phyloP scores from a whole-genome alignment of 208 protist species.

The Trypanosoma melophagium region DNA sequence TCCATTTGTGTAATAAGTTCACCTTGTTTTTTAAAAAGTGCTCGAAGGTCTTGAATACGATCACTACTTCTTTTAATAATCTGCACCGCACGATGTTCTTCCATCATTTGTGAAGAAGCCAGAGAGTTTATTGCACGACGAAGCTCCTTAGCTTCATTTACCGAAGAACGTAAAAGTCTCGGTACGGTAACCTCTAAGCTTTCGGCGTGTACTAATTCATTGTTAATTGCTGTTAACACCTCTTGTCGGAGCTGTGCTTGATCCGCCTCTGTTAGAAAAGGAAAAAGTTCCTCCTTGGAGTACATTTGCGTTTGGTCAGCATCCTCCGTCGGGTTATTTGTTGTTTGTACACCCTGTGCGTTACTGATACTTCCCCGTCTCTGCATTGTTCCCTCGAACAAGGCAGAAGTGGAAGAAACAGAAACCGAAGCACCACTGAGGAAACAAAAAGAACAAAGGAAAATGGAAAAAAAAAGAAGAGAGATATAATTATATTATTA shows the following conservation, averaged over 20 bases:
- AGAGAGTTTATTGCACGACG: conserved; percentile 77
- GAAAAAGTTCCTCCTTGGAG: conserved; percentile 63
- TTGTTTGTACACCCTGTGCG: background rate
- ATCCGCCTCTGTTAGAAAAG: conserved; percentile 66
- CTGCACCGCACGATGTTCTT: conserved; percentile 73
- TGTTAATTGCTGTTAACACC: conserved; percentile 68
- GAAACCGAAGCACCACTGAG: no score
- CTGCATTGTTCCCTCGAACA: background rate
- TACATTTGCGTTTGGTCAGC: conserved; percentile 43
- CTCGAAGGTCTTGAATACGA: conserved; percentile 63
- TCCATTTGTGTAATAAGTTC: conserved; percentile 72
- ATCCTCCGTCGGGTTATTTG: conserved; percentile 11
- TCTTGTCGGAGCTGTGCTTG: conserved; percentile 55
- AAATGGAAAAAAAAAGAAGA: background rate
- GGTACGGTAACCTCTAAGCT: conserved; percentile 77
- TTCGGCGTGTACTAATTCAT: conserved; percentile 70
- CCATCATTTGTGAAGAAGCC: conserved; percentile 75
- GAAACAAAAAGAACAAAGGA: background rate
- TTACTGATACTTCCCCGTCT: background rate
- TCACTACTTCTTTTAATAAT: conserved; percentile 61
- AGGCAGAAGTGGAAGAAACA: no score
- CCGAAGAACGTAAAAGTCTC: conserved; percentile 69
- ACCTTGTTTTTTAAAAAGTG: conserved; percentile 74
- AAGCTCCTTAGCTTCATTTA: conserved; percentile 74
- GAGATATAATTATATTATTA: background rate